A percentile compares a stretch with the other conserved stretches of the same genome.
Conservation (phyloP, 225 moss, liverwort and hornwort genomes). For the Rhytidiadelphus loreus region DNA sequence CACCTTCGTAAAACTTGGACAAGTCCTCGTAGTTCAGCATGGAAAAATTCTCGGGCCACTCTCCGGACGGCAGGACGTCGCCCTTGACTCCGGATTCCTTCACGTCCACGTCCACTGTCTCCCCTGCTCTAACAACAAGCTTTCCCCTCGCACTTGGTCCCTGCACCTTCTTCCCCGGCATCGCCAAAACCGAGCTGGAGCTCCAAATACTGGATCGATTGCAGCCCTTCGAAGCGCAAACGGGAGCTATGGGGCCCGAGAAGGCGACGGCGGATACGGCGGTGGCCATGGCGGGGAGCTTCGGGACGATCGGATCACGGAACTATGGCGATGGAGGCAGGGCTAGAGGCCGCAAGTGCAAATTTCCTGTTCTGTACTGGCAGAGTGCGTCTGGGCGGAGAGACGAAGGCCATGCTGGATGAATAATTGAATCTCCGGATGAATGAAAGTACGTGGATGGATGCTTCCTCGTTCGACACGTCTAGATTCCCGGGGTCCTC, state of each 20-base stretch:
- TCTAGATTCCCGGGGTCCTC: background rate
- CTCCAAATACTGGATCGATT: conserved; percentile 14
- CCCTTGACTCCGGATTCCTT: conserved; percentile 34
- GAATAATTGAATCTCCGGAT: background rate
- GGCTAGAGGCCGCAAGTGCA: background rate
- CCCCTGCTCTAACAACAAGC: conserved; percentile 44
- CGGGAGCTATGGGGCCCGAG: background rate
- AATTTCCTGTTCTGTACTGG: background rate
- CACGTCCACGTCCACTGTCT: conserved; percentile 61
- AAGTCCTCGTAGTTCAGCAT: conserved; percentile 93
- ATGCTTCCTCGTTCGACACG: background rate
- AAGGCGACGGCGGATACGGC: conserved; percentile 1
- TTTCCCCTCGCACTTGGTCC: background rate
- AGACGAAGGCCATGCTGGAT: background rate
- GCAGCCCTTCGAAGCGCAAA: background rate
- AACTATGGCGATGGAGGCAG: background rate
- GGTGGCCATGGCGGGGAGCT: conserved; percentile 18
- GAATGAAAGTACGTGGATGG: background rate
- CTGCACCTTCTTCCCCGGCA: background rate
- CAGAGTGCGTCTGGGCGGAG: background rate
- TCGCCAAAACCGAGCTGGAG: conserved; percentile 15
- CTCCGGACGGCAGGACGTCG: conserved; percentile 66
- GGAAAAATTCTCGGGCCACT: conserved; percentile 94
- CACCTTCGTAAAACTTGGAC: conserved; percentile 69
- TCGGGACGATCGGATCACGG: conserved; percentile 6